A percentile compares a stretch with the other conserved stretches of the same genome.
phyloP scores from a whole-genome alignment of 345 rosid genomes.

The Linum tenue region DNA sequence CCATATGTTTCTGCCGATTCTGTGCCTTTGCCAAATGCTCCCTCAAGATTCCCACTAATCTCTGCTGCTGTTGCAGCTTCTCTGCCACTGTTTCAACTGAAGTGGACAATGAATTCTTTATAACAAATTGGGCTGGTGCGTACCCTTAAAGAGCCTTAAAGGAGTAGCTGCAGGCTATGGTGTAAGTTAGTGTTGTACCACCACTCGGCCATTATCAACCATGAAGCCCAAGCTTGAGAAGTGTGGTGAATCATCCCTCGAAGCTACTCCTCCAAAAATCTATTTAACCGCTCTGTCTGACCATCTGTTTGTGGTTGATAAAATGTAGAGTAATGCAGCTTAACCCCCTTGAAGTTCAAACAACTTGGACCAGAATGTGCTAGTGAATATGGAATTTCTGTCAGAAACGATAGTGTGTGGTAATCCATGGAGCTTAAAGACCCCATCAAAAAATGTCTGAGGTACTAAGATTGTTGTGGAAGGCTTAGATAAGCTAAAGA shows the following conservation, averaged over 20 bases:
- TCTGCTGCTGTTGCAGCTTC: neutral
- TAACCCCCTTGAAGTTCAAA: neutral
- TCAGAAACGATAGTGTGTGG: neutral
- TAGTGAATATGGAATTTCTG: neutral
- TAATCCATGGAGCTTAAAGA: neutral
- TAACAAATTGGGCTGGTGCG: neutral
- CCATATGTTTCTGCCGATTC: neutral
- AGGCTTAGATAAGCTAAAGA: neutral
- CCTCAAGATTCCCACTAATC: neutral
- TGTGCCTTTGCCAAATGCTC: neutral
- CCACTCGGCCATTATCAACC: neutral
- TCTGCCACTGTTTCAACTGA: neutral
- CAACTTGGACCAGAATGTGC: neutral
- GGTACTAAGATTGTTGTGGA: neutral
- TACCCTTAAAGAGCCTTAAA: neutral
- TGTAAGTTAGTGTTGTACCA: neutral
- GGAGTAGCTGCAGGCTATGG: neutral
- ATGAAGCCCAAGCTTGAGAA: neutral
- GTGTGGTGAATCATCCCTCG: neutral
- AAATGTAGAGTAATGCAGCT: neutral
- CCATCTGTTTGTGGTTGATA: constrained; percentile 6
- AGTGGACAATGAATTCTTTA: neutral
- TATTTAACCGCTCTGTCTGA: neutral
- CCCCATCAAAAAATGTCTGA: neutral
- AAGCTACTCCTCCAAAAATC: neutral